Percentiles rank a stretch among this genome's conserved stretches.
Evolutionary conservation across 768 basidiomycete genomes (phyloP).

Genomic region (Terana coerulea): DNA sequence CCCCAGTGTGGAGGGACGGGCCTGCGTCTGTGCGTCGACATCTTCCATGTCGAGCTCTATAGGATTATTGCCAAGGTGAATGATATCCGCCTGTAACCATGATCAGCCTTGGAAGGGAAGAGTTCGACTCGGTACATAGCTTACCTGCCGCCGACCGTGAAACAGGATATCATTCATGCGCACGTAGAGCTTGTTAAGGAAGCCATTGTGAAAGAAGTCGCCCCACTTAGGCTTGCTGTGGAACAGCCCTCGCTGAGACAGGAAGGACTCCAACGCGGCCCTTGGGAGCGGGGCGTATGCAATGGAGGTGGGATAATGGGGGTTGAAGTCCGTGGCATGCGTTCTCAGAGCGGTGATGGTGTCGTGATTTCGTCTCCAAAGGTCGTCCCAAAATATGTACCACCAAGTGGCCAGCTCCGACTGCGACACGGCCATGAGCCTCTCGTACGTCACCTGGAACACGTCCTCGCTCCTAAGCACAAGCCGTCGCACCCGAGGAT

Average conservation of each 20-base stretch:
- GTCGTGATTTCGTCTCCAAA: constrained; percentile 68
- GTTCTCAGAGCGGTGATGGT: constrained; percentile 47
- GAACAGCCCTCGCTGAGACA: constrained; percentile 56
- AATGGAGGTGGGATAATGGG: constrained; percentile 66
- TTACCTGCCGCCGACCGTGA: constrained; percentile 46
- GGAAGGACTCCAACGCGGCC: constrained; percentile 58
- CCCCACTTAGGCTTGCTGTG: constrained; percentile 38
- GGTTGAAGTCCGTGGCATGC: constrained; percentile 61
- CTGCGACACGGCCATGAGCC: constrained; percentile 45
- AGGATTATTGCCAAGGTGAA: constrained; percentile 53
- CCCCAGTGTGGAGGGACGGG: constrained; percentile 50
- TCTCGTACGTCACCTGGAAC: constrained; percentile 48
- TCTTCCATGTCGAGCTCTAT: constrained; percentile 61
- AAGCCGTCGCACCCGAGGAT: constrained; percentile 51
- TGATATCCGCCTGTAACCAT: constrained; percentile 48
- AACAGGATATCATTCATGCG: constrained; percentile 68
- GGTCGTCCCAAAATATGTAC: constrained; percentile 80
- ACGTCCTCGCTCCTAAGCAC: constrained; percentile 41
- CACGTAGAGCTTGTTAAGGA: constrained; percentile 70
- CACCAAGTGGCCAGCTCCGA: constrained; percentile 63
- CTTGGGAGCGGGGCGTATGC: constrained; percentile 70
- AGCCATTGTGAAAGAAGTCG: constrained; percentile 57
- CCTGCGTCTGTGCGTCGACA: constrained; percentile 50
- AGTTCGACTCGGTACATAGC: constrained; percentile 11
- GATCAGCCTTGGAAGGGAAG: not conserved